Conservation (phyloP, 345 rosid genomes). For the Hypericum perforatum region DNA sequence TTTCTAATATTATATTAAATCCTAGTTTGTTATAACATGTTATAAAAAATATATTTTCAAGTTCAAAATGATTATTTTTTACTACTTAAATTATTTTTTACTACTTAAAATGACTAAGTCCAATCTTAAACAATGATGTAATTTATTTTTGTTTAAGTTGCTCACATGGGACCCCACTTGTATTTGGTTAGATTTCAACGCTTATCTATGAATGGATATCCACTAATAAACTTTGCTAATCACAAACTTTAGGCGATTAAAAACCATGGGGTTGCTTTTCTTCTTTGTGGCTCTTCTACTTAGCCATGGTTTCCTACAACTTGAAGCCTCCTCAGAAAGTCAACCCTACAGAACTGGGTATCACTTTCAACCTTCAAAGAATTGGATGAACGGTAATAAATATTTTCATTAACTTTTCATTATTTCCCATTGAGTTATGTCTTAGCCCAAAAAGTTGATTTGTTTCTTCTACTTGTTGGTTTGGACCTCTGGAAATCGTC, state of each 20-base stretch:
- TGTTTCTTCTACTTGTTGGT: conserved; percentile 7
- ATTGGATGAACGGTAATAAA: conserved; percentile 67
- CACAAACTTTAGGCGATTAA: neutral
- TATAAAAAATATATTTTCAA: too few species aligned
- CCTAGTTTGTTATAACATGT: too few species aligned
- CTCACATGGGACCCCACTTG: too few species aligned
- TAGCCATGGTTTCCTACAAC: conserved; percentile 27
- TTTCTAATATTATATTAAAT: too few species aligned
- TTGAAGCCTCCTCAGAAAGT: conserved; percentile 31
- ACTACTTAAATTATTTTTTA: too few species aligned
- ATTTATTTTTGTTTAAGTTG: too few species aligned
- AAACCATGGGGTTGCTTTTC: conserved; percentile 9
- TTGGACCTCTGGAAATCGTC: conserved; percentile 8
- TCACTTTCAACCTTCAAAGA: conserved; percentile 65
- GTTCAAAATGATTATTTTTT: too few species aligned
- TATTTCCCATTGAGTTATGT: neutral
- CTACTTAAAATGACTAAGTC: too few species aligned
- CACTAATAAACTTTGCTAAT: too few species aligned
- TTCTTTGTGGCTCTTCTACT: conserved; percentile 25
- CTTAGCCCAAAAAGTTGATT: conserved; percentile 1
- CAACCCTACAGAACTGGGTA: conserved; percentile 61
- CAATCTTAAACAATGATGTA: too few species aligned
- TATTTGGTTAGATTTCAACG: neutral
- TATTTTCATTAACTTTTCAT: neutral
- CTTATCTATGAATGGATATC: too few species aligned